phyloP scores from a whole-genome alignment of 805 yeast genomes.

The Isabelozyma gotoi region DNA sequence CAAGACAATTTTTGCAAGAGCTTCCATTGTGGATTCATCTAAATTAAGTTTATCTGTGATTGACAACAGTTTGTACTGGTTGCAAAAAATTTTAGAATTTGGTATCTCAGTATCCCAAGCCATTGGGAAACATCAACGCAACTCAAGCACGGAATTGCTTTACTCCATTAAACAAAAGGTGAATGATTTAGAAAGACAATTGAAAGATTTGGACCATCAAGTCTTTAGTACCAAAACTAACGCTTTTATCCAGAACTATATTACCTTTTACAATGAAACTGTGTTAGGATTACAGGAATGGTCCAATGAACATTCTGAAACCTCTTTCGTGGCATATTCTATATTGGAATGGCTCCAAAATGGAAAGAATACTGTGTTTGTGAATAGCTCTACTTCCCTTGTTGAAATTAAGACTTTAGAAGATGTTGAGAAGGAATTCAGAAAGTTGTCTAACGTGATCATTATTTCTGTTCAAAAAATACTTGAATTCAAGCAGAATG shows the following conservation, averaged over 20 bases:
- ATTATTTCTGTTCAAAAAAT: slow-evolving; percentile 68
- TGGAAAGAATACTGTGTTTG: slow-evolving; percentile 13
- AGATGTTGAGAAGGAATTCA: slow-evolving; percentile 46
- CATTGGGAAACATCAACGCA: slow-evolving; percentile 6
- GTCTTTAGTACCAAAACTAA: slow-evolving; percentile 13
- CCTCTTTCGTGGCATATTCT: slow-evolving; percentile 49
- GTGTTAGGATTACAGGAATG: slow-evolving; percentile 27
- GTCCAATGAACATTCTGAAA: slow-evolving; percentile 25
- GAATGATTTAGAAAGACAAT: slow-evolving; percentile 6
- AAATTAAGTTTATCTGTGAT: slow-evolving; percentile 10
- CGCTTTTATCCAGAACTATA: slow-evolving; percentile 18
- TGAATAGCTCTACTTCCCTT: slow-evolving; percentile 25
- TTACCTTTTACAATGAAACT: slow-evolving; percentile 20
- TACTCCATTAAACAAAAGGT: slow-evolving; percentile 14
- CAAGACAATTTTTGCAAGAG: slow-evolving; percentile 9
- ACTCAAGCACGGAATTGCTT: slow-evolving; percentile 10
- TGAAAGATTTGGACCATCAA: slow-evolving; percentile 20
- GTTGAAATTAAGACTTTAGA: slow-evolving; percentile 19
- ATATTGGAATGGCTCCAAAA: slow-evolving; percentile 46
- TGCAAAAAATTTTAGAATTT: slow-evolving; percentile 39
- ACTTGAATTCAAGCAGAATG: slow-evolving; percentile 33
- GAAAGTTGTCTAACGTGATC: slow-evolving; percentile 56
- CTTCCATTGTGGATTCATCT: slow-evolving; percentile 16
- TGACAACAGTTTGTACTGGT: slow-evolving; percentile 19
- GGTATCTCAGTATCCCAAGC: slow-evolving; percentile 16